phyloP scores from a whole-genome alignment of 257 asterid genomes.

The Solanum corneliomulleri region DNA sequence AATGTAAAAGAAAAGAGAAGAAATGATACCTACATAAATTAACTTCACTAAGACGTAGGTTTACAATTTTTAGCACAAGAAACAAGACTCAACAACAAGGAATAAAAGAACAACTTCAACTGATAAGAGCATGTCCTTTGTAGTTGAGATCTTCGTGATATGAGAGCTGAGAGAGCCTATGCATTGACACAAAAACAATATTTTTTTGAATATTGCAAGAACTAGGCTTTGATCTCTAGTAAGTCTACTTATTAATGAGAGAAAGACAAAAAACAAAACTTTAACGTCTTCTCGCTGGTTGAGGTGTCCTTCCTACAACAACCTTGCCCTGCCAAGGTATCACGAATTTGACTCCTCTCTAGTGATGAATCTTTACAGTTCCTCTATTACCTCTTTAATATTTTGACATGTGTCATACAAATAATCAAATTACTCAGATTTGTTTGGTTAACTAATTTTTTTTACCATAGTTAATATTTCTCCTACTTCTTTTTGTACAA shows the following conservation, averaged over 20 bases:
- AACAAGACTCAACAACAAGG: background rate
- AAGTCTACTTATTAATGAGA: background rate
- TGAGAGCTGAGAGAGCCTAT: background rate
- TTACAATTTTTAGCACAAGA: background rate
- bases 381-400: no score
- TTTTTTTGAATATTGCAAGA: no score
- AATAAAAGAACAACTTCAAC: background rate
- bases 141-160: background rate
- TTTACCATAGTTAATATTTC: no score
- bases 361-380: no score
- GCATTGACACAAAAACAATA: background rate
- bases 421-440: no score
- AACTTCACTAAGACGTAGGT: background rate
- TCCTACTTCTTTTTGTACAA: no score
- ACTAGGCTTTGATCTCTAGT: background rate
- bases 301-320: background rate
- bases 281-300: background rate
- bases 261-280: background rate
- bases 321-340: background rate
- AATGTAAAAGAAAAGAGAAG: background rate
- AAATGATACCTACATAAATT: no score
- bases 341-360: no score
- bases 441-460: no score
- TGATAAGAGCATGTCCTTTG: background rate
- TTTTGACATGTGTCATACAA: no score